Evolutionary conservation across 768 basidiomycete species (phyloP).

Genomic region (Rhodotorula toruloides): DNA sequence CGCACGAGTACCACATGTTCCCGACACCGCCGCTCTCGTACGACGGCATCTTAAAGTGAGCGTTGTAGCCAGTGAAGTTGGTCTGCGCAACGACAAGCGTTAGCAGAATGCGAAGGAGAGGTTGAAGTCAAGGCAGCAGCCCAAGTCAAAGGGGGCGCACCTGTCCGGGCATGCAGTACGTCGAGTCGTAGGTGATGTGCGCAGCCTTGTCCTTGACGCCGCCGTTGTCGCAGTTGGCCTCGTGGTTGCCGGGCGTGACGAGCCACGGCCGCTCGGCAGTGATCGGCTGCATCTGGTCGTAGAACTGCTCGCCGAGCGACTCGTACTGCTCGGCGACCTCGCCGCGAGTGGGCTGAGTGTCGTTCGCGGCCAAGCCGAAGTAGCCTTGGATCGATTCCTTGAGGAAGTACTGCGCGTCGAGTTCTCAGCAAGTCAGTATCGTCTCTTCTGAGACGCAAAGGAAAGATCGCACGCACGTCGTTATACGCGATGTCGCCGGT

Average conservation of each 20-base stretch:
- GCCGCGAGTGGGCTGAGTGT: not conserved
- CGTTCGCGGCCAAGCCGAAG: not conserved
- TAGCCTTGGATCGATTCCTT: conserved; percentile 20
- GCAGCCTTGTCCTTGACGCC: conserved; percentile 7
- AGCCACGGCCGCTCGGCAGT: conserved; percentile 23
- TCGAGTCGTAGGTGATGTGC: conserved; percentile 20
- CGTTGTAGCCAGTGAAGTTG: conserved; percentile 33
- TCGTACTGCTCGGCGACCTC: conserved; percentile 30
- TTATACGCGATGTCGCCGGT: conserved; percentile 23
- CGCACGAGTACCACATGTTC: conserved; percentile 43
- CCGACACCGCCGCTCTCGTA: conserved; percentile 29
- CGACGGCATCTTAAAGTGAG: conserved; percentile 41
- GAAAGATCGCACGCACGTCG: conserved; percentile 4
- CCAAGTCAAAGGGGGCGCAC: not conserved
- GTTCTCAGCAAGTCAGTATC: not conserved
- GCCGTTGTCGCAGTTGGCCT: conserved; percentile 37
- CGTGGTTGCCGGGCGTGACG: conserved; percentile 43
- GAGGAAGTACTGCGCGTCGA: conserved; percentile 5
- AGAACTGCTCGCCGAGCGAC: conserved; percentile 35
- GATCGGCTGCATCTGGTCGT: conserved; percentile 35
- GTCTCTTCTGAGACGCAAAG: not conserved
- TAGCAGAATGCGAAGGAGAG: too few species aligned
- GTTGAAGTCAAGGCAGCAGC: not conserved
- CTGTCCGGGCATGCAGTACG: conserved; percentile 20
- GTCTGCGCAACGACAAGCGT: too few species aligned